These are phyloP conservation scores for Elaeis guineensis DNA, from an alignment of 176 grass and related monocot species.

Conservation along the genomic window DNA sequence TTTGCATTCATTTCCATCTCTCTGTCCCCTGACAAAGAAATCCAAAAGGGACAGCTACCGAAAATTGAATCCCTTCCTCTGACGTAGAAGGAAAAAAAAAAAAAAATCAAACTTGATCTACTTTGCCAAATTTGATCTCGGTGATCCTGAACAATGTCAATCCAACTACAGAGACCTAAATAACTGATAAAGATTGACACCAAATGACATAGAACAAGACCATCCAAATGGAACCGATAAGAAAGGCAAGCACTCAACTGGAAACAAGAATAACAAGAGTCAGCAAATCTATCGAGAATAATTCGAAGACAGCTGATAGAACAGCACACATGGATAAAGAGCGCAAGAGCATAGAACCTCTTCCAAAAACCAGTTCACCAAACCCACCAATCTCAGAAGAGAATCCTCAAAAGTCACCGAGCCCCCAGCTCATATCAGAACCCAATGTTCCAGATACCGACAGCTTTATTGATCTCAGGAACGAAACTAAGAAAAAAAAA, in stretches of 20 bases:
- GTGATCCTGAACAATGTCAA: no score
- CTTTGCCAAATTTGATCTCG: no score
- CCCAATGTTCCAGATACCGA: constrained; percentile 6
- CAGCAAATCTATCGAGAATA: no score
- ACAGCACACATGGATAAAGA: background rate
- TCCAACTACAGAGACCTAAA: no score
- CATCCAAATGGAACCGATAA: no score
- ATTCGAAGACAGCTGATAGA: background rate
- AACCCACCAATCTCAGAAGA: background rate
- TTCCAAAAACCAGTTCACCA: background rate
- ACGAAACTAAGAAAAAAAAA: background rate
- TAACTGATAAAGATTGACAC: no score
- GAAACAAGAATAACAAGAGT: background rate
- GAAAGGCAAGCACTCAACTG: no score
- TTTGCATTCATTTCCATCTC: constrained; percentile 8
- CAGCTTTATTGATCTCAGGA: constrained; percentile 7
- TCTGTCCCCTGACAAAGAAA: background rate
- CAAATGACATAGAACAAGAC: no score
- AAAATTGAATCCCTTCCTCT: background rate
- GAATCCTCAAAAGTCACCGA: constrained; percentile 12
- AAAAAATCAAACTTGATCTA: background rate
- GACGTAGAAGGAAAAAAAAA: background rate
- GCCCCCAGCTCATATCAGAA: background rate
- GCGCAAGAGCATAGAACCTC: background rate
- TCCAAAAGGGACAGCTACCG: background rate